Base-by-base conservation (phyloP, 1,284 basidiomycete species). In the Leucocoprinus gongylophorus region DNA sequence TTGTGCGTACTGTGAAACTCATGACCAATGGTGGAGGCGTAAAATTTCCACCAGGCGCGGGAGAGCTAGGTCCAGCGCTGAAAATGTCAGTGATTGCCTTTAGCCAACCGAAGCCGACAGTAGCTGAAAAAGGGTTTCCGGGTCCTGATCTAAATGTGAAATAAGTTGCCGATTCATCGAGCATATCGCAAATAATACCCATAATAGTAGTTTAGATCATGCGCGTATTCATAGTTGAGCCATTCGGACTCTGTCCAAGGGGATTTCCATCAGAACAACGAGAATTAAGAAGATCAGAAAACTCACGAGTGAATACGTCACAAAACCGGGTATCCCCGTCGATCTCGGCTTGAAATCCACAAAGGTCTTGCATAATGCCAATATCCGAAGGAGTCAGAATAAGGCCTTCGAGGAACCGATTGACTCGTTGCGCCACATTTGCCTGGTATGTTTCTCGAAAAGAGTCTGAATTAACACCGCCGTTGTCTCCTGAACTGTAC, bases 151-250 rank as follows among this genome's bases (percentile, higher is more conserved):
- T 46, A 21, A 2, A 12, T 20, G 13, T 7, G 9, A 33, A 12
- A 18, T 33, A 17, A 46, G 44, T 5, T 21, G 4, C 10, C 15
- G 29, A 2, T 9, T 21, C 29, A 46, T 30, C 8, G 6, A 2
- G 5, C 5, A 7, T 15, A 12, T 35, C 12, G 20, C 9, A 5
- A 21, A 29, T 13, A n/a, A 10, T 35, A 46, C 44, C 44, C 44
- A 15, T 46, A 46, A 33, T 46, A 46, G 21, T 46, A 46, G 32
- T 46, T 46, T 2, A 46, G 18, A n/a, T 46, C 44, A 33, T 46
- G 44, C 17, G 44, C 44, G 17, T 46, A 46, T 20, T 46, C 44
- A 12, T 46, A 46, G 21, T 46, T n/a, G 10, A 46, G 29, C 44
- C 44, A 46, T 21, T 46, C 44, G 15, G 44, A 46, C 5, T 33